Conservation (phyloP, 2,329 filamentous ascomycete genomes). For the Talaromyces verruculosus region DNA sequence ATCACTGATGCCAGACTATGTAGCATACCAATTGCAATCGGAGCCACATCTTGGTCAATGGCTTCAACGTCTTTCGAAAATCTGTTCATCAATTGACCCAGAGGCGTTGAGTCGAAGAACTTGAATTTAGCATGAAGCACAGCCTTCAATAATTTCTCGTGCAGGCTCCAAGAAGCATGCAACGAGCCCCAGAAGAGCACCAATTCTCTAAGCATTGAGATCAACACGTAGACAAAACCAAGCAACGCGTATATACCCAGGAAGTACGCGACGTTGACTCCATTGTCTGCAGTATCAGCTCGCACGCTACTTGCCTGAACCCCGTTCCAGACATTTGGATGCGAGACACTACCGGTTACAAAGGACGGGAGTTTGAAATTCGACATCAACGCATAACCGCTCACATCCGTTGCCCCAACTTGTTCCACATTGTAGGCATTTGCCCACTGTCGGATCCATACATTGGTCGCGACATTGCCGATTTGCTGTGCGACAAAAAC, state of each 20-base stretch:
- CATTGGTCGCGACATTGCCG: constrained; percentile 79
- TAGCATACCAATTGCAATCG: constrained; percentile 76
- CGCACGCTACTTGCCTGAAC: constrained; percentile 32
- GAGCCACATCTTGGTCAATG: constrained; percentile 92
- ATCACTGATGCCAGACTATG: constrained; percentile 68
- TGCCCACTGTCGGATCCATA: constrained; percentile 95
- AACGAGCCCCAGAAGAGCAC: constrained; percentile 92
- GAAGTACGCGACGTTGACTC: constrained; percentile 82
- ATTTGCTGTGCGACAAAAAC: constrained; percentile 83
- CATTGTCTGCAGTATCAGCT: constrained; percentile 29
- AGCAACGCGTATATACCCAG: constrained; percentile 78
- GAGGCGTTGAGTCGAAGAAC: constrained; percentile 94
- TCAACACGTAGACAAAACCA: constrained; percentile 71
- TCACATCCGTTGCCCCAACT: constrained; percentile 33
- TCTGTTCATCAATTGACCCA: constrained; percentile 95
- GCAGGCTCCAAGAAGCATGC: constrained; percentile 80
- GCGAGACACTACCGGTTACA: constrained; percentile 38
- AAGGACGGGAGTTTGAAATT: constrained; percentile 40
- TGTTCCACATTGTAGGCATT: constrained; percentile 71
- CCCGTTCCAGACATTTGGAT: constrained; percentile 32
- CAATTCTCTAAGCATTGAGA: constrained; percentile 78
- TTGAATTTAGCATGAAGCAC: constrained; percentile 90
- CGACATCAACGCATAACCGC: constrained; percentile 44
- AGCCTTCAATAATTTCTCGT: constrained; percentile 72
- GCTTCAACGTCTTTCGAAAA: constrained; percentile 98